Conservation (phyloP, 108 stramenopile species). For the Conticribra guillardii region DNA sequence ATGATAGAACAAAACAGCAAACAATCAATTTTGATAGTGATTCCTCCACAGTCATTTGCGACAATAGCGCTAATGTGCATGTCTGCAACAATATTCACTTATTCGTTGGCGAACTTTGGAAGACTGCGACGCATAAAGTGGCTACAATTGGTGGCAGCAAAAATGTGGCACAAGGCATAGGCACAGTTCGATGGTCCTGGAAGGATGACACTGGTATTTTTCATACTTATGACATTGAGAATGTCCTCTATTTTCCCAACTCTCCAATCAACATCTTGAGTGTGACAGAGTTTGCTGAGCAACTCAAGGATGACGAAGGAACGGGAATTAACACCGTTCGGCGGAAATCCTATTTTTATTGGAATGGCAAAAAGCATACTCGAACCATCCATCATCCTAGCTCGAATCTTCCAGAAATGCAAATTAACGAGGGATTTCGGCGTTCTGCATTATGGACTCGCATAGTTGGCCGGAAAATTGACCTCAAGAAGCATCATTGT, state of each 20-base stretch:
- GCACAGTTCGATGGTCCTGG: background rate
- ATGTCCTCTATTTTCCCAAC: conserved; percentile 5
- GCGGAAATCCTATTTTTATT: conserved; percentile 1
- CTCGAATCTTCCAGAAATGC: conserved; percentile 13
- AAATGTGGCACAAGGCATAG: background rate
- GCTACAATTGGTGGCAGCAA: conserved; percentile 17
- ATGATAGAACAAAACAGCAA: background rate
- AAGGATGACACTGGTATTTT: conserved; percentile 1
- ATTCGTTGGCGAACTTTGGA: background rate
- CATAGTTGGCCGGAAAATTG: background rate
- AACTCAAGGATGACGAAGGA: background rate
- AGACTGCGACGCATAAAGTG: background rate
- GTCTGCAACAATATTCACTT: conserved; percentile 6
- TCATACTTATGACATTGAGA: background rate
- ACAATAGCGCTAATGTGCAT: conserved; percentile 12
- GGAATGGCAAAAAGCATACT: background rate
- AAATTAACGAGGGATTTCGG: conserved; percentile 3
- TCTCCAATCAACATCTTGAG: conserved; percentile 14
- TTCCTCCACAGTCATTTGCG: conserved; percentile 1
- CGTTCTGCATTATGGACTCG: background rate
- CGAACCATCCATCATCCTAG: background rate
- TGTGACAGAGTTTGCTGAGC: conserved; percentile 6
- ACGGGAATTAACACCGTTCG: conserved; percentile 4
- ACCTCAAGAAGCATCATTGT: background rate
- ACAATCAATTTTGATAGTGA: conserved; percentile 1